Evolutionary conservation across 1,139 yeast species (phyloP).

Genomic region (Candida tropicalis): DNA sequence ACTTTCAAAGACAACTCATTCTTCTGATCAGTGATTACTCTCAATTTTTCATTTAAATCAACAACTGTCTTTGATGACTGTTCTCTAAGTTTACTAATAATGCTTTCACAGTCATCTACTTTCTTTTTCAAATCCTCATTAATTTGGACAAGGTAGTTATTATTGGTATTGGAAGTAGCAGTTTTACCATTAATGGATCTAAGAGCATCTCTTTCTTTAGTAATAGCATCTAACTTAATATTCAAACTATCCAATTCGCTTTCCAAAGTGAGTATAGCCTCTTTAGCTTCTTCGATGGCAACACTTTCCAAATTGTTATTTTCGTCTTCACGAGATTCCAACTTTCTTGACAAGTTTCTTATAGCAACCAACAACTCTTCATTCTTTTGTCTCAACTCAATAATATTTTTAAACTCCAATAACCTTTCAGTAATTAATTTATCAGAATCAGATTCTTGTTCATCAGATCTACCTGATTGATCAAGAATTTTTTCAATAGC

Average conservation of each 20-base stretch:
- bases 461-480: conserved; percentile 33
- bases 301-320: conserved; percentile 52
- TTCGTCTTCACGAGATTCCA: conserved; percentile 57
- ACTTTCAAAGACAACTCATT: conserved; percentile 36
- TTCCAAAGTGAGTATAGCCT: conserved; percentile 70
- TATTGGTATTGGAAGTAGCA: conserved; percentile 18
- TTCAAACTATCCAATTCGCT: conserved; percentile 58
- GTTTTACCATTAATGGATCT: conserved; percentile 31
- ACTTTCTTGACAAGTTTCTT: conserved; percentile 66
- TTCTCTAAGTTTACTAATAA: conserved; percentile 32
- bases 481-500: conserved; percentile 50
- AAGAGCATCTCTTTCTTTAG: conserved; percentile 69
- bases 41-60: conserved; percentile 32
- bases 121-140: conserved; percentile 32
- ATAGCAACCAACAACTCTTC: conserved; percentile 68
- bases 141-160: conserved; percentile 30
- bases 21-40: conserved; percentile 26
- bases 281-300: conserved; percentile 73
- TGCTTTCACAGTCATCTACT: conserved; percentile 29
- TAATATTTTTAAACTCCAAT: conserved; percentile 65
- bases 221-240: conserved; percentile 52
- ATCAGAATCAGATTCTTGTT: conserved; percentile 66
- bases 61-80: conserved; percentile 28
- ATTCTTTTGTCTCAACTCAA: conserved; percentile 74
- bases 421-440: conserved; percentile 70